Conservation (phyloP, 2,329 filamentous ascomycete species). For the Cytospora piceicola region DNA sequence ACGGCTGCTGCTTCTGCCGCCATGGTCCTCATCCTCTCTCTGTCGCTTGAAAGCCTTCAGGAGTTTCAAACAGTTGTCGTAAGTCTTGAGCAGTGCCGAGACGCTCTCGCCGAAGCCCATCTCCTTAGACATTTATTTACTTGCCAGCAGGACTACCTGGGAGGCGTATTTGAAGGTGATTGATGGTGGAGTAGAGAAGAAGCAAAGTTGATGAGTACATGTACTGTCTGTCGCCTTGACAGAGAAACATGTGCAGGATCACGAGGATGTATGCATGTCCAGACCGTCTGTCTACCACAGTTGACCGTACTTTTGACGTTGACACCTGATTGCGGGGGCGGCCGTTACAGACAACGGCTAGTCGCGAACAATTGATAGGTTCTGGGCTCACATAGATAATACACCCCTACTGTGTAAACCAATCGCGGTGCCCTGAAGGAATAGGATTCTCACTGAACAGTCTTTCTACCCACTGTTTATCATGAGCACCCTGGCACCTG, state of each 20-base stretch:
- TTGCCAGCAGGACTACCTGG: slow-evolving; percentile 11
- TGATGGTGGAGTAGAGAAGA: not conserved
- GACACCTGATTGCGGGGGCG: slow-evolving; percentile 28
- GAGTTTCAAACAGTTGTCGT: slow-evolving; percentile 50
- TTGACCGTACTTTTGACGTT: slow-evolving; percentile 3
- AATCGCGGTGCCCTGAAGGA: not conserved
- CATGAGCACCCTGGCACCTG: not conserved
- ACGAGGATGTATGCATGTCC: slow-evolving; percentile 4
- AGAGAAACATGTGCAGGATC: not conserved
- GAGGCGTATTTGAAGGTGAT: not conserved
- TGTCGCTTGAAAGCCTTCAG: slow-evolving; percentile 42
- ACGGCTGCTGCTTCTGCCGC: slow-evolving; percentile 19
- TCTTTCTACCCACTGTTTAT: not conserved
- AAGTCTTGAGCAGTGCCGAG: slow-evolving; percentile 50
- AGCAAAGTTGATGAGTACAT: not conserved
- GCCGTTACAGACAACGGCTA: slow-evolving; percentile 26
- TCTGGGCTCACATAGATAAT: slow-evolving; percentile 11
- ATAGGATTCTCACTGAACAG: not conserved
- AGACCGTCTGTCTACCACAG: not conserved
- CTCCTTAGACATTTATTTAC: slow-evolving; percentile 11
- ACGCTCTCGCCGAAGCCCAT: slow-evolving; percentile 50
- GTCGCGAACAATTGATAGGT: slow-evolving; percentile 25
- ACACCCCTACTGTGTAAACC: slow-evolving; percentile 2
- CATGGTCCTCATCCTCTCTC: slow-evolving; percentile 13
- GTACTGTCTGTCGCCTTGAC: not conserved